phyloP scores from a whole-genome alignment of 83 land plant genomes.

The Picea engelmannii region DNA sequence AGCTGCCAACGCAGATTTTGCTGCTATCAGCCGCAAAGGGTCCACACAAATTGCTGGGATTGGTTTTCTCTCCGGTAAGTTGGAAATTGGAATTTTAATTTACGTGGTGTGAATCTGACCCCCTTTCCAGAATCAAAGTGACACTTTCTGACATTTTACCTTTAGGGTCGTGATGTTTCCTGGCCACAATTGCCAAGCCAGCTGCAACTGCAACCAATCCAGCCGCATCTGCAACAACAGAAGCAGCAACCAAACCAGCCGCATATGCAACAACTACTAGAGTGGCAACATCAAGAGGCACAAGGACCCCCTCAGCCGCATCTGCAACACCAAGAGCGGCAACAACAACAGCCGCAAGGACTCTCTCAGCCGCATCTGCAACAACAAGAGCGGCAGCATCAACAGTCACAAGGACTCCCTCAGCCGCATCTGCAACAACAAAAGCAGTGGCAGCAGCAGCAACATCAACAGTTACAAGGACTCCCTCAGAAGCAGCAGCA shows the following conservation, averaged over 20 bases:
- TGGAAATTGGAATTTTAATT: slow-evolving; percentile 20
- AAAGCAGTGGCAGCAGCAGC: too few species aligned
- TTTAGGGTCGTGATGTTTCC: slow-evolving; percentile 93
- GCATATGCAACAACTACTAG: not conserved
- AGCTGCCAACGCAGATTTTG: slow-evolving; percentile 89
- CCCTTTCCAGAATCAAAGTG: not conserved
- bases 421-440: too few species aligned
- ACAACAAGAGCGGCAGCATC: slow-evolving; percentile 39
- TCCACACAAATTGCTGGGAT: slow-evolving; percentile 85
- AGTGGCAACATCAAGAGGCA: slow-evolving; percentile 40
- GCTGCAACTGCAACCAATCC: slow-evolving; percentile 29
- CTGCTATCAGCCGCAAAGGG: slow-evolving; percentile 74
- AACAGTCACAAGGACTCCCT: slow-evolving; percentile 53
- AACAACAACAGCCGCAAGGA: slow-evolving; percentile 43
- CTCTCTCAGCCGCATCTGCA: slow-evolving; percentile 19
- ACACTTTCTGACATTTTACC: not conserved
- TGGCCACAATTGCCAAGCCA: slow-evolving; percentile 74
- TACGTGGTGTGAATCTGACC: not conserved
- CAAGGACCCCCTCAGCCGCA: slow-evolving; percentile 51
- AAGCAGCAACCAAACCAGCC: too few species aligned
- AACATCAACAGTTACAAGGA: too few species aligned
- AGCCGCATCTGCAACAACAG: slow-evolving; percentile 43
- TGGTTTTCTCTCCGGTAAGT: slow-evolving; percentile 97
- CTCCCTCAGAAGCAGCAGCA: too few species aligned
- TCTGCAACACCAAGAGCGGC: slow-evolving; percentile 42